These are phyloP conservation scores for Nakazawaea ernobii DNA, from an alignment of 805 yeast species.

Conservation along the genomic window DNA sequence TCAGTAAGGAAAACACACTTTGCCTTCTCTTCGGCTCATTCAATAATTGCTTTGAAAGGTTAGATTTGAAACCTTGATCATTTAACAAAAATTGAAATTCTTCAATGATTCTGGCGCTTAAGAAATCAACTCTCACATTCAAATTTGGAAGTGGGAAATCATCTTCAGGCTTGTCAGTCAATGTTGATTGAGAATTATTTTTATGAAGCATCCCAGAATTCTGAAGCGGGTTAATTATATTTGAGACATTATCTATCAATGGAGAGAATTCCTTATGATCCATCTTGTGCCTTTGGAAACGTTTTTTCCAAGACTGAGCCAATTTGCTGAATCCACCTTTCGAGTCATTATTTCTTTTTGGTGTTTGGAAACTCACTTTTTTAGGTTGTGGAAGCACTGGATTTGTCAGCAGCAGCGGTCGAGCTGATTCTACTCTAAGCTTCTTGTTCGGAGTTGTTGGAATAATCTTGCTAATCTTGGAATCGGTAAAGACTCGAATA, in stretches of 20 bases:
- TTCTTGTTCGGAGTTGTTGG: conserved; percentile 70
- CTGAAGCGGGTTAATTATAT: conserved; percentile 15
- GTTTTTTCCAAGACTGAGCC: conserved; percentile 27
- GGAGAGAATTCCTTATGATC: conserved; percentile 15
- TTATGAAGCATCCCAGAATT: conserved; percentile 10
- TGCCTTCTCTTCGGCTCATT: conserved; percentile 14
- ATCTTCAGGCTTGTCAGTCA: conserved; percentile 1
- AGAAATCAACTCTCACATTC: conserved; percentile 43
- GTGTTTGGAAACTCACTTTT: conserved; percentile 11
- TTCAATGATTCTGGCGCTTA: conserved; percentile 67
- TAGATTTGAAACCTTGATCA: conserved; percentile 14
- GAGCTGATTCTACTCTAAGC: conserved; percentile 35
- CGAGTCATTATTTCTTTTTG: background rate
- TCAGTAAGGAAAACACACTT: conserved; percentile 17
- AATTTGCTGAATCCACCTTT: background rate
- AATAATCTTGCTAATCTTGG: conserved; percentile 37
- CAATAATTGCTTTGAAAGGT: conserved; percentile 20
- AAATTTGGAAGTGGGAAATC: conserved; percentile 16
- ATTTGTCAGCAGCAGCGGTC: conserved; percentile 12
- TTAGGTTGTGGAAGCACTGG: background rate
- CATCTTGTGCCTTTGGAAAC: conserved; percentile 18
- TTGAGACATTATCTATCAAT: conserved; percentile 16
- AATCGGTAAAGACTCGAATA: conserved; percentile 41
- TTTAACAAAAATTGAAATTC: conserved; percentile 45
- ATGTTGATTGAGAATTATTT: conserved; percentile 6